Evolutionary conservation across 2,329 filamentous ascomycete genomes (phyloP).

Genomic region (Pleurostoma richardsiae): DNA sequence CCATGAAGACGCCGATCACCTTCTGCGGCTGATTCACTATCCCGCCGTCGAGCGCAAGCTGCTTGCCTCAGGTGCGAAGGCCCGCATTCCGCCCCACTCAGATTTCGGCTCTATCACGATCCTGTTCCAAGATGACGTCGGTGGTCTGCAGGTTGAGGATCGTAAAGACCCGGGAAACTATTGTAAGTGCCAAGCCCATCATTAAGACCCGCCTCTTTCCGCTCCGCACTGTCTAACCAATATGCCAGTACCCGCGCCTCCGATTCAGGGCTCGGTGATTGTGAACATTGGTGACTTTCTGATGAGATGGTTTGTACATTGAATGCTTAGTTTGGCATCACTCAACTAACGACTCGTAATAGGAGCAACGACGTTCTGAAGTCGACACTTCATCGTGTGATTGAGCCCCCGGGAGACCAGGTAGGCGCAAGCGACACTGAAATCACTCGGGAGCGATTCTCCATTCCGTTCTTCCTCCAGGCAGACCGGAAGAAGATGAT

Average conservation of each 20-base stretch:
- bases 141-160: background rate
- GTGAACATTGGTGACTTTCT: background rate
- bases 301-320: background rate
- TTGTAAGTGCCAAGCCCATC: no score
- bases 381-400: background rate
- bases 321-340: background rate
- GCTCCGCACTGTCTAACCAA: no score
- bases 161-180: background rate
- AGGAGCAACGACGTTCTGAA: background rate
- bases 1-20: background rate
- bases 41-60: background rate
- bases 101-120: conserved; percentile 1
- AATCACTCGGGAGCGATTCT: no score
- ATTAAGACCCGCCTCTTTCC: no score
- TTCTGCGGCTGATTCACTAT: background rate
- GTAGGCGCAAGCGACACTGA: no score
- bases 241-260: background rate
- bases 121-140: background rate
- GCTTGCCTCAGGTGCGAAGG: background rate
- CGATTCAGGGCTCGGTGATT: background rate
- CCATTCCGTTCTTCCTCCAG: no score
- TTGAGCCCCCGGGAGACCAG: background rate
- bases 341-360: background rate
- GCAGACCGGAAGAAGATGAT: no score
- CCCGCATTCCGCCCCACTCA: background rate